phyloP scores from a whole-genome alignment of 768 basidiomycete genomes.

The Ramaria sp. region DNA sequence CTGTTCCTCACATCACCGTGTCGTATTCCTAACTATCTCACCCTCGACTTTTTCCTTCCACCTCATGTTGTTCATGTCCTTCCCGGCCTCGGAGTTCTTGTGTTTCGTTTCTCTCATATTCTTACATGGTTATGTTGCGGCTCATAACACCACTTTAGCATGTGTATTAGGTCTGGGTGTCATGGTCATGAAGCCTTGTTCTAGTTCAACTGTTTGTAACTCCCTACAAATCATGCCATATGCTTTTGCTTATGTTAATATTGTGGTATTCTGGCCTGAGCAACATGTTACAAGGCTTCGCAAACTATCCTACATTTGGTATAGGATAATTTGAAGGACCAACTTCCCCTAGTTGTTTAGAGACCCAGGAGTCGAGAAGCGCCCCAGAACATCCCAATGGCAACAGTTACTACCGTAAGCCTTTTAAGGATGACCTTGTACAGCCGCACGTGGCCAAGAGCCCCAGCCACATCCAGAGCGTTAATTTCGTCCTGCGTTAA shows the following conservation, averaged over 20 bases:
- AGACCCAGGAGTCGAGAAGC: background rate
- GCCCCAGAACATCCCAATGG: background rate
- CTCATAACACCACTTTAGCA: background rate
- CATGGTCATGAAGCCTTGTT: background rate
- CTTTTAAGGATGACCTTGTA: background rate
- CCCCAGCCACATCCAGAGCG: constrained; percentile 49
- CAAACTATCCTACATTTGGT: no score
- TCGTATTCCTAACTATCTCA: background rate
- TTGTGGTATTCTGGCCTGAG: no score
- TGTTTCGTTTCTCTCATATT: background rate
- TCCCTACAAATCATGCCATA: background rate
- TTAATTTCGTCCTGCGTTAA: constrained; percentile 40
- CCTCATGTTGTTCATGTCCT: background rate
- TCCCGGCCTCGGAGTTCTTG: background rate
- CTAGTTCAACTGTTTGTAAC: constrained; percentile 1
- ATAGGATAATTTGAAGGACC: no score
- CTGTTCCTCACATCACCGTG: background rate
- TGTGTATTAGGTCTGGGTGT: background rate
- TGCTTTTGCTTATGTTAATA: background rate
- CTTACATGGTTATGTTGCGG: background rate
- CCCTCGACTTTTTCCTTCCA: background rate
- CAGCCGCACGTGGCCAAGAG: constrained; percentile 20
- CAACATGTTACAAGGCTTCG: no score
- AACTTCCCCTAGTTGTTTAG: no score
- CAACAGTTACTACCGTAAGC: background rate